phyloP scores from a whole-genome alignment of 495 filamentous ascomycete genomes.

The Bombardia bombarda region DNA sequence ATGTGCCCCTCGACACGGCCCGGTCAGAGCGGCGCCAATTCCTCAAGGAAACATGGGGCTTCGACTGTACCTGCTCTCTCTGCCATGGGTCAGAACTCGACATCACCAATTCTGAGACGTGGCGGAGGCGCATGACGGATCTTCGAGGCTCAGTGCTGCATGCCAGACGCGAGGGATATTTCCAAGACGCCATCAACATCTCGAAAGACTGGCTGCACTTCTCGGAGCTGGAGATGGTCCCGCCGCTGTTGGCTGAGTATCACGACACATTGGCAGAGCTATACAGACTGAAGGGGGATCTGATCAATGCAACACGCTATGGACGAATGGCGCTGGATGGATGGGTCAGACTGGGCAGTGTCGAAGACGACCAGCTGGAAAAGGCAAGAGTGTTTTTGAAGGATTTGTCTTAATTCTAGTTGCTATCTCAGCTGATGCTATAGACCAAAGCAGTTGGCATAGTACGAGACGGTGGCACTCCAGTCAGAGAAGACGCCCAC shows the following conservation, averaged over 20 bases:
- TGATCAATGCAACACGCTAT: constrained; percentile 26
- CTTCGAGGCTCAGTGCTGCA: constrained; percentile 22
- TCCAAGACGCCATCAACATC: constrained; percentile 26
- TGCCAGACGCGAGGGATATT: constrained; percentile 23
- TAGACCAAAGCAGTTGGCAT: constrained; percentile 52
- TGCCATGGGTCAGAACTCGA: constrained; percentile 25
- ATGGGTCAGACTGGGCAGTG: constrained; percentile 28
- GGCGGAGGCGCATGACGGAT: constrained; percentile 22
- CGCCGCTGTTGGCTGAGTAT: constrained; percentile 25
- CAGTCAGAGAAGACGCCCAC: constrained; percentile 53
- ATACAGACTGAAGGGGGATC: constrained; percentile 24
- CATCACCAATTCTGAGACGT: constrained; percentile 27
- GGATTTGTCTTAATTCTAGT: constrained; percentile 7
- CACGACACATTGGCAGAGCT: constrained; percentile 30
- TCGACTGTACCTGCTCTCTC: constrained; percentile 32
- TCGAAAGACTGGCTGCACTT: constrained; percentile 24
- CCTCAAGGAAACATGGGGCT: constrained; percentile 27
- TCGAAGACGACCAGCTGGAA: constrained; percentile 23
- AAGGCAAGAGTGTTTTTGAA: constrained; percentile 15
- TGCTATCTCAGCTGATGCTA: constrained; percentile 1
- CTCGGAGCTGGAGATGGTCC: constrained; percentile 23
- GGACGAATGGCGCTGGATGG: constrained; percentile 29
- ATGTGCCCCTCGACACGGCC: constrained; percentile 23
- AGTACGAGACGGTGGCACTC: constrained; percentile 54
- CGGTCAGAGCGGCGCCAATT: constrained; percentile 16